Base-by-base conservation (phyloP, 805 yeast genomes). In the Starmerella vitae region DNA sequence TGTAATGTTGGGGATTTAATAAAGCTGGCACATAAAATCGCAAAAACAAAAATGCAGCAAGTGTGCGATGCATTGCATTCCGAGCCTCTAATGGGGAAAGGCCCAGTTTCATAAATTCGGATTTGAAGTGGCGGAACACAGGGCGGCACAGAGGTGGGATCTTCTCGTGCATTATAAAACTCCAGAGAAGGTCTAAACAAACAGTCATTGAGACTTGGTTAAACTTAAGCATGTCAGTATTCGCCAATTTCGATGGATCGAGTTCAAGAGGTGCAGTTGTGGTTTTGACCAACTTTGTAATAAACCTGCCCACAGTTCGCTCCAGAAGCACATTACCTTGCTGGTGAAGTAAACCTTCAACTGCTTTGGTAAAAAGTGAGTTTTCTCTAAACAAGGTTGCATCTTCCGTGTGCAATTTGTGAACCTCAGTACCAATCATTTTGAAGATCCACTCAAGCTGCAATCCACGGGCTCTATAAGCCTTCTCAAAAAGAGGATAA, bases 21-120 rank as follows among this genome's bases (percentile, higher is more conserved):
- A 88, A 71, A 0, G 94, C 94, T 0, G 98, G 97, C 51, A 95
- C 85, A 47, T 85, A 71, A 57, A 78, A 82, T 43, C 95, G 64
- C 43, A 88, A 61, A 55, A 88, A 91, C 10, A 88, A 62, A 51
- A 91, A 81, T 1, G 94, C 85, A 17, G 91, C 71, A 24, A 86
- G 61, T 36, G 93, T 80, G 52, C 85, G 78, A 42, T 78, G 63
- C 0, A 84, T 69, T 9, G 42, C 39, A 6, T 37, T 43, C 1
- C 29, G 29, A 3, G 28, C 5, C 14, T 24, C 20, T 3, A 13
- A 38, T 4, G 31, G 40, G 1, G 30, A 18, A 9, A 45, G 34
- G 5, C 34, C 39, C 22, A 30, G 30, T n/a, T 28, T 34, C 14
- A 24, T 36, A 18, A 52, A 27, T 20, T 43, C 37, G 13, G 28